Percentiles rank a stretch among this genome's conserved stretches.
Evolutionary conservation across 31 red algal genomes (phyloP).

Genomic region (Asparagopsis taxiformis): DNA sequence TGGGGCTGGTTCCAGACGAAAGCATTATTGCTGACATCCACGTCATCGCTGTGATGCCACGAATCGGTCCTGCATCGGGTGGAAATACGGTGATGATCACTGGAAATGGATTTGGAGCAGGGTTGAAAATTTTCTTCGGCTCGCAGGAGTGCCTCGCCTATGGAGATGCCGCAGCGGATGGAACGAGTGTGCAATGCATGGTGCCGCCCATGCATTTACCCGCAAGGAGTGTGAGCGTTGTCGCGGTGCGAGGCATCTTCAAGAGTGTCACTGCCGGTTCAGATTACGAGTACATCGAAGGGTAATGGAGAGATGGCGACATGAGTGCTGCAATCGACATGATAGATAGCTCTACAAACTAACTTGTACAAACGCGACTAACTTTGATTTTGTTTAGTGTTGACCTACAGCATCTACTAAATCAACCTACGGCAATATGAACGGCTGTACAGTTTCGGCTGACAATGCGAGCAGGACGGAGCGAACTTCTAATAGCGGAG

Average conservation of each 20-base stretch:
- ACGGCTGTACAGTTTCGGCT: too few species aligned
- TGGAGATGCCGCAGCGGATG: not conserved
- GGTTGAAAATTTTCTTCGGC: slow-evolving; percentile 45
- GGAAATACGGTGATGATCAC: slow-evolving; percentile 54
- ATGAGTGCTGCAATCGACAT: too few species aligned
- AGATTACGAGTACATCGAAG: not conserved
- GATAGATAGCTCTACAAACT: too few species aligned
- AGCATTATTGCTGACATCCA: slow-evolving; percentile 1
- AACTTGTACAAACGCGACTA: too few species aligned
- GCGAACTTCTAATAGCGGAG: slow-evolving; percentile 60
- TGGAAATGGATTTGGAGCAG: slow-evolving; percentile 31
- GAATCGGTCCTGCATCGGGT: slow-evolving; percentile 34
- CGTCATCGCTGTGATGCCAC: slow-evolving; percentile 43
- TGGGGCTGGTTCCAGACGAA: slow-evolving; percentile 43
- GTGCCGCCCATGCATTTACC: not conserved
- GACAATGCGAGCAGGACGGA: too few species aligned
- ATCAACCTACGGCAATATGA: too few species aligned
- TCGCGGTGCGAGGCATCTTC: not conserved
- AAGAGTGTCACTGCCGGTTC: not conserved
- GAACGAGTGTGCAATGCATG: slow-evolving; percentile 7
- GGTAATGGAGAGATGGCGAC: too few species aligned
- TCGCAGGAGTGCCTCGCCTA: not conserved
- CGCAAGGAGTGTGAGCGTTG: not conserved
- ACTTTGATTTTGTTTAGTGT: too few species aligned
- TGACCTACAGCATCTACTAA: too few species aligned